These are phyloP conservation scores for Coemansia erecta DNA, from an alignment of 192 early-diverging fungal species.

Conservation along the genomic window DNA sequence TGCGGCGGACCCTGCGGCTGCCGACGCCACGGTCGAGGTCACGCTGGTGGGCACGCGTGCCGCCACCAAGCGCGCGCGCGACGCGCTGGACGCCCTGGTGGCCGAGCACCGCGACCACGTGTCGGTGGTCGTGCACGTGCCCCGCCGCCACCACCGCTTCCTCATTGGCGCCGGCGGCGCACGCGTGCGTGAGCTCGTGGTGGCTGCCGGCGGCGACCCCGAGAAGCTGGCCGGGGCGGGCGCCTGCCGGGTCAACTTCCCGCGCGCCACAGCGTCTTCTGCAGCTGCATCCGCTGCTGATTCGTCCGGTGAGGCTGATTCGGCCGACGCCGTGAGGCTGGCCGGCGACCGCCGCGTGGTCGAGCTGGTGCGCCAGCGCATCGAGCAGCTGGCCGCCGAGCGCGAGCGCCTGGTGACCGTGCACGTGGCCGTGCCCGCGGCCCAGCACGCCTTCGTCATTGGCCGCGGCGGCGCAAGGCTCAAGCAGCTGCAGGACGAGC, in stretches of 20 bases:
- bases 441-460: constrained; percentile 77
- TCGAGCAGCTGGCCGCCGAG: constrained; percentile 56
- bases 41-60: constrained; percentile 56
- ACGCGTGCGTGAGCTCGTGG: constrained; percentile 63
- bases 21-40: constrained; percentile 41
- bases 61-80: constrained; percentile 57
- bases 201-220: constrained; percentile 57
- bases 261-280: no score
- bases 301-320: no score
- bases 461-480: constrained; percentile 74
- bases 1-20: no score
- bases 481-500: constrained; percentile 65
- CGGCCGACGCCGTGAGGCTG: constrained; percentile 61
- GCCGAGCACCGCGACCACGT: constrained; percentile 60
- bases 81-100: constrained; percentile 59
- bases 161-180: constrained; percentile 66
- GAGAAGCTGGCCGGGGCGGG: constrained; percentile 53
- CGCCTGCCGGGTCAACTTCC: constrained; percentile 64
- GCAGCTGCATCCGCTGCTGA: no score
- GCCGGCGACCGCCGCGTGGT: constrained; percentile 63
- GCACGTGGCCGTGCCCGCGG: constrained; percentile 64
- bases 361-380: constrained; percentile 30
- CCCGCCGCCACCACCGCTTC: constrained; percentile 59
- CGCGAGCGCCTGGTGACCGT: constrained; percentile 61
- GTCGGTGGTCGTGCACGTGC: constrained; percentile 53